Conservation (phyloP, 2,329 filamentous ascomycete genomes). For the Ophioceras dolichostomum region DNA sequence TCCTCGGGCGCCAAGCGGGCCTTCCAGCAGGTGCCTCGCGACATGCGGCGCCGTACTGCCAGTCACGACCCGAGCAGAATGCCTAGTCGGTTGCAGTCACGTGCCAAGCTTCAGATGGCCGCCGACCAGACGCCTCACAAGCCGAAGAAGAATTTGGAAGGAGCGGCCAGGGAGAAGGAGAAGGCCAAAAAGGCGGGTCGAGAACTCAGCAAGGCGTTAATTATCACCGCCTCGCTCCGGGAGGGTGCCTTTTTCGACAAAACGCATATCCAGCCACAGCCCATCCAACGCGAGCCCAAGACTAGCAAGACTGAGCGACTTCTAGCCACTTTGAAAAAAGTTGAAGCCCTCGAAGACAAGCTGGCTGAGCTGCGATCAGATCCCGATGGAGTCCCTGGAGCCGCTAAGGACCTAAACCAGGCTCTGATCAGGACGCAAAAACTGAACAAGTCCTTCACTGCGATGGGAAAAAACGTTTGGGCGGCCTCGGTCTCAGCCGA, state of each 20-base stretch:
- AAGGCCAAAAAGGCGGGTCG: slow-evolving; percentile 41
- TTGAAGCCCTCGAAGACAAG: not conserved
- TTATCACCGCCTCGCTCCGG: not conserved
- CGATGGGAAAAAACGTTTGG: slow-evolving; percentile 1
- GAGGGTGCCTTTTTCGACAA: too few species aligned
- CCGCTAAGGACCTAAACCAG: not conserved
- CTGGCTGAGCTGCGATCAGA: not conserved
- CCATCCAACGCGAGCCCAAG: not conserved
- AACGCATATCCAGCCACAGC: too few species aligned
- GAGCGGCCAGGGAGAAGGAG: slow-evolving; percentile 22
- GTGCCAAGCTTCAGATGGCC: slow-evolving; percentile 62
- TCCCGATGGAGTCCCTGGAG: not conserved
- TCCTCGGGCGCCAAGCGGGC: slow-evolving; percentile 51
- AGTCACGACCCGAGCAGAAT: slow-evolving; percentile 92
- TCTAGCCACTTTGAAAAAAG: too few species aligned
- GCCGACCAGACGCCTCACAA: slow-evolving; percentile 87
- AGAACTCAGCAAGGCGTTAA: not conserved
- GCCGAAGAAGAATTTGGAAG: slow-evolving; percentile 41
- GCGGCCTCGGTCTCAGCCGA: too few species aligned
- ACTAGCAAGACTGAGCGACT: too few species aligned
- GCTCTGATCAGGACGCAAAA: not conserved
- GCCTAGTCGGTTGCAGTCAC: slow-evolving; percentile 59
- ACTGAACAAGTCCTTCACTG: not conserved
- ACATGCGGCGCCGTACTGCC: slow-evolving; percentile 74
- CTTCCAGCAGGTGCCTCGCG: slow-evolving; percentile 82